phyloP scores from a whole-genome alignment of 2,329 filamentous ascomycete genomes.

The Penicillium oxalicum region DNA sequence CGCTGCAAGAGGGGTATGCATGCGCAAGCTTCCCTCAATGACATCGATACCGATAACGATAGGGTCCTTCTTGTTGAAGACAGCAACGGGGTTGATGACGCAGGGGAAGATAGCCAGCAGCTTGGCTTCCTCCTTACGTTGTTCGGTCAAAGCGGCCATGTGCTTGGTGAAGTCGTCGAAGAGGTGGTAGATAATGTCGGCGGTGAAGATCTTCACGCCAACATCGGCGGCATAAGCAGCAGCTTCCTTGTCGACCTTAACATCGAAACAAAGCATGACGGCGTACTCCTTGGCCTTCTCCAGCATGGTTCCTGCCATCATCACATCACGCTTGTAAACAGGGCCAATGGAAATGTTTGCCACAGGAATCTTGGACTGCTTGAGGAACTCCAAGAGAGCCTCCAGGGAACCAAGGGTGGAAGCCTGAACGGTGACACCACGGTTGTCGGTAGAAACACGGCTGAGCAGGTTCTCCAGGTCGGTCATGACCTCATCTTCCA shows the following conservation, averaged over 20 bases:
- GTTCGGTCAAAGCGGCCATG: constrained; percentile 77
- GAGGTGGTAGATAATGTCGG: constrained; percentile 97
- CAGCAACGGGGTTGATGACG: constrained; percentile 77
- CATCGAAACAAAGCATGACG: constrained; percentile 99
- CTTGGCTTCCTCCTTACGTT: constrained; percentile 95
- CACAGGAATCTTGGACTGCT: constrained; percentile 92
- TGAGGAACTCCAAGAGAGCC: constrained; percentile 91
- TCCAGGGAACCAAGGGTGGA: constrained; percentile 96
- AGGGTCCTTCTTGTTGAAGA: constrained; percentile 97
- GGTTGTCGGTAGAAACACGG: constrained; percentile 84
- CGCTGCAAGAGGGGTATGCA: constrained; percentile 84
- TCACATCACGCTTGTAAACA: constrained; percentile 95
- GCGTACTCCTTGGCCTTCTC: constrained; percentile 92
- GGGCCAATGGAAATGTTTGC: constrained; percentile 96
- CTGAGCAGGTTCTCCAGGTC: constrained; percentile 88
- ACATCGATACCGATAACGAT: constrained; percentile 96
- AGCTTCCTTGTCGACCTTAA: constrained; percentile 98
- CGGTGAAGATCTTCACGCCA: constrained; percentile 95
- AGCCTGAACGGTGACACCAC: constrained; percentile 93
- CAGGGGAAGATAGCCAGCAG: constrained; percentile 95
- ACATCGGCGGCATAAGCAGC: constrained; percentile 85
- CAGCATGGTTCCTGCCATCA: constrained; percentile 88
- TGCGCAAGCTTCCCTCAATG: constrained; percentile 74
- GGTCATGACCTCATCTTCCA: constrained; percentile 92
- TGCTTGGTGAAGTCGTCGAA: constrained; percentile 96